Base-by-base conservation (phyloP, 164 flowering plant species). In the Macadamia integrifolia region DNA sequence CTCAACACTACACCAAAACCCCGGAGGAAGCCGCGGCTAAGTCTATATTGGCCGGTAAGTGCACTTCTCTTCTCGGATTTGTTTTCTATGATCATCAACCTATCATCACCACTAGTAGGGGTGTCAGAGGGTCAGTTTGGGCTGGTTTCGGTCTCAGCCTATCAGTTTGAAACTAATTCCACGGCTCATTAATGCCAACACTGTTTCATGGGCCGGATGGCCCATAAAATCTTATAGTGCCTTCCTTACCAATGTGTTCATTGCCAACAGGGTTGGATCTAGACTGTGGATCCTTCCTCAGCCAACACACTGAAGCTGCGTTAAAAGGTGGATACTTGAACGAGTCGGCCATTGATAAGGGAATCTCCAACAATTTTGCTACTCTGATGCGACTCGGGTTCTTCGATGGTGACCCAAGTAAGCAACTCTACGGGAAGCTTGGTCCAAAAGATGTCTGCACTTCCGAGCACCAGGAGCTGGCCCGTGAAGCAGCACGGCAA, bases 21-120 rank as follows among this genome's bases (percentile, higher is more conserved):
- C 93, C 96, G 1, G 95, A 94, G 69, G 96, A 90, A 58, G 91
- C 93, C 59, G 97, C 90, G 18, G 98, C 98, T 31, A 65, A 57
- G 44, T 62, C 91, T 17, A 74, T 94, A 62, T 65, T 74, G 48
- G 91, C 98, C 80, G 98, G 98, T 86, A 13, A 70, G 28, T 57
- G 53, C 64, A 76, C 28, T 44, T 31, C 44, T 43, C 12, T 17
- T 17, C 30, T 59, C 58, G 17, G 13, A 46, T 67, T 58, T 44
- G 6, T 4, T 23, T 7, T 9, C 23, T 1, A 28, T 18, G 65
- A 28, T 46, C 65, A 0, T 15, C n/a, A 12, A n/a, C n/a, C n/a
- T n/a, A n/a, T n/a, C n/a, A n/a, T n/a, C n/a, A n/a, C n/a, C n/a
- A n/a, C n/a, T n/a, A n/a, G n/a, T n/a, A n/a, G n/a, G n/a, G n/a